These are phyloP conservation scores for Dictyostelium brefeldianum DNA, from an alignment of 78 protist genomes.

Conservation along the genomic window DNA sequence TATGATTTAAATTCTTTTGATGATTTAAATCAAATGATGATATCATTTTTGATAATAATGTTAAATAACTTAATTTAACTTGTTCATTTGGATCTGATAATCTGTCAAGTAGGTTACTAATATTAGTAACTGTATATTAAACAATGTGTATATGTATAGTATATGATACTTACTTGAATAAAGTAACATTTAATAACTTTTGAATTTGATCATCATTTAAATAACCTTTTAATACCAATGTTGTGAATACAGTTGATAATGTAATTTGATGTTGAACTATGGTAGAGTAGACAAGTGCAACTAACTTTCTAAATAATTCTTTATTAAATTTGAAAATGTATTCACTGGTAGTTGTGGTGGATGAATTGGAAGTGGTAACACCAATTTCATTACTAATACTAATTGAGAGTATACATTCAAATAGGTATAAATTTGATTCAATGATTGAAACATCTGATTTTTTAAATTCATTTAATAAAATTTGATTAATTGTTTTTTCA, in stretches of 20 bases:
- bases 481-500: background rate
- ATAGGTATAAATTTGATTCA: slow-evolving; percentile 20
- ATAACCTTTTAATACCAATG: slow-evolving; percentile 4
- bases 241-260: slow-evolving; percentile 25
- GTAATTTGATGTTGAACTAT: background rate
- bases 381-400: slow-evolving; percentile 10
- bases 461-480: slow-evolving; percentile 15
- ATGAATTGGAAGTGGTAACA: background rate
- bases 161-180: slow-evolving; percentile 37
- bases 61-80: slow-evolving; percentile 21
- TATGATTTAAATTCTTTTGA: slow-evolving; percentile 41
- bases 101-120: slow-evolving; percentile 10
- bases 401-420: slow-evolving; percentile 21
- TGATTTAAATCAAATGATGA: slow-evolving; percentile 27
- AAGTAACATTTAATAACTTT: slow-evolving; percentile 41
- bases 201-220: slow-evolving; percentile 27
- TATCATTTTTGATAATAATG: slow-evolving; percentile 23
- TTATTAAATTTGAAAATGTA: background rate
- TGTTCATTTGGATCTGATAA: slow-evolving; percentile 44
- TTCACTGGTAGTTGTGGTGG: background rate
- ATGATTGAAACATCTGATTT: slow-evolving; percentile 24
- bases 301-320: slow-evolving; percentile 46
- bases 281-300: slow-evolving; percentile 12
- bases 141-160: background rate
- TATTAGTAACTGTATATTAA: background rate